Percentiles rank a stretch among this genome's conserved stretches.
Conservation (phyloP, 352 stramenopile genomes). For the Pythium guiyangense region DNA sequence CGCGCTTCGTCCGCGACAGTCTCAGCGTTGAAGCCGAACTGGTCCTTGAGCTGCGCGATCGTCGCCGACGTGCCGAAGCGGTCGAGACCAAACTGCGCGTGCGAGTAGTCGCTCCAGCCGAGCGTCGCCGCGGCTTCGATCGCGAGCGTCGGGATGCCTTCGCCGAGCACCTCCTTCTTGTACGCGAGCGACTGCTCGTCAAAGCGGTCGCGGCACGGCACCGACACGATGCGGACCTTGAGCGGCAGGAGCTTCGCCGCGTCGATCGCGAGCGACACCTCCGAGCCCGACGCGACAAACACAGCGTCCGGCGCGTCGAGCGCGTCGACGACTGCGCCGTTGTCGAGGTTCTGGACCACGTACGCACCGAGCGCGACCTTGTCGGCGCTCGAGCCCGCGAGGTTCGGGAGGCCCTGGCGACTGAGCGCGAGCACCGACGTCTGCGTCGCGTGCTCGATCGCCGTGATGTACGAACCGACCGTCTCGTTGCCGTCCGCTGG, state of each 20-base stretch:
- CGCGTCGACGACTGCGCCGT: constrained; percentile 71
- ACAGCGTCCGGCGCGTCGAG: constrained; percentile 88
- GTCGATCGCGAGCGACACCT: constrained; percentile 94
- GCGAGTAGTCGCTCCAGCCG: constrained; percentile 95
- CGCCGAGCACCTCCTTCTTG: constrained; percentile 93
- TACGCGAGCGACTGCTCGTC: constrained; percentile 95
- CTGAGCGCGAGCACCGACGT: constrained; percentile 94
- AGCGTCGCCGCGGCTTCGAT: constrained; percentile 94
- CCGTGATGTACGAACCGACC: constrained; percentile 92
- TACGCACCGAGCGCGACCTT: constrained; percentile 91
- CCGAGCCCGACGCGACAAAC: constrained; percentile 92
- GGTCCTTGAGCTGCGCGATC: constrained; percentile 86
- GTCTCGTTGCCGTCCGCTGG: constrained; percentile 98
- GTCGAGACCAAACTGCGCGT: constrained; percentile 90
- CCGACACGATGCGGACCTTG: constrained; percentile 94
- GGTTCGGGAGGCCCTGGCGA: constrained; percentile 88
- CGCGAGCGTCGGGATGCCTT: constrained; percentile 92
- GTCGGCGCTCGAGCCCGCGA: constrained; percentile 87
- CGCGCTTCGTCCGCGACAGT: constrained; percentile 92
- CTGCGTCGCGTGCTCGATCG: constrained; percentile 76
- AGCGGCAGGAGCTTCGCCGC: constrained; percentile 89
- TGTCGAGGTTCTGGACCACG: constrained; percentile 70
- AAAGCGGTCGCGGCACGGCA: constrained; percentile 98
- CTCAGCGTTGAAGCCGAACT: constrained; percentile 95
- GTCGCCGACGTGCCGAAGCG: constrained; percentile 88